These are phyloP conservation scores for Myrmaecium sp. DNA, from an alignment of 2,329 filamentous ascomycete genomes.

Conservation along the genomic window DNA sequence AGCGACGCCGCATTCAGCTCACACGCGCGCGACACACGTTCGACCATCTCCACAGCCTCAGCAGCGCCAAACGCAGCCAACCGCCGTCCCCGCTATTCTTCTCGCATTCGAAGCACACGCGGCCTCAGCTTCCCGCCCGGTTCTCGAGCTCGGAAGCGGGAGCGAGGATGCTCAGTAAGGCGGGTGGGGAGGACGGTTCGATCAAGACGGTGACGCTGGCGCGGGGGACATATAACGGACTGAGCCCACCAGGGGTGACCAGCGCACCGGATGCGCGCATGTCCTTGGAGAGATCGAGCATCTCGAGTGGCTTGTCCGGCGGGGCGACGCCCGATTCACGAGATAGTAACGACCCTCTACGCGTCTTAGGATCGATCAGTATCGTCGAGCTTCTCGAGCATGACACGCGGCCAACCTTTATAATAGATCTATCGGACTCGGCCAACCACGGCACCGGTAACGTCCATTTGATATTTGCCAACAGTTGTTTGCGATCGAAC, in stretches of 20 bases:
- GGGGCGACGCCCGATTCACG: conserved; percentile 35
- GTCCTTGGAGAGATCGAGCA: conserved; percentile 35
- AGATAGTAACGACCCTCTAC: conserved; percentile 30
- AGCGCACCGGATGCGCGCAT: conserved; percentile 37
- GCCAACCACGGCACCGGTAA: conserved; percentile 36
- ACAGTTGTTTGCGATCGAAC: conserved; percentile 45
- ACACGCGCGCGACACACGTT: conserved; percentile 16
- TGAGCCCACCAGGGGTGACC: conserved; percentile 21
- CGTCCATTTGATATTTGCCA: conserved; percentile 50
- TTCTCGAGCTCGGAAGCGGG: conserved; percentile 41
- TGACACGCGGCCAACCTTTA: conserved; percentile 60
- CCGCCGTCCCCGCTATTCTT: conserved; percentile 37
- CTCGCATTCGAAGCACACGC: conserved; percentile 25
- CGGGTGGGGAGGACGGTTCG: conserved; percentile 29
- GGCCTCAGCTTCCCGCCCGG: conserved; percentile 32
- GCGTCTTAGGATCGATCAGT: conserved; percentile 46
- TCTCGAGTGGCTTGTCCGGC: conserved; percentile 17
- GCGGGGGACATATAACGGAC: conserved; percentile 25
- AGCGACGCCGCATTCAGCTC: conserved; percentile 15
- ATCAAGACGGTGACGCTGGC: conserved; percentile 36
- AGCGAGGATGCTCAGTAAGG: conserved; percentile 38
- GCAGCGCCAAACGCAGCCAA: conserved; percentile 11
- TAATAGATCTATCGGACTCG: conserved; percentile 49
- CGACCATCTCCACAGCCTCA: conserved; percentile 12
- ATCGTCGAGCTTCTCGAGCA: conserved; percentile 59